Evolutionary conservation across 1,284 basidiomycete species (phyloP), one percentile per base, ranked within the genome.

Genomic region (Phlebopus sp.): DNA sequence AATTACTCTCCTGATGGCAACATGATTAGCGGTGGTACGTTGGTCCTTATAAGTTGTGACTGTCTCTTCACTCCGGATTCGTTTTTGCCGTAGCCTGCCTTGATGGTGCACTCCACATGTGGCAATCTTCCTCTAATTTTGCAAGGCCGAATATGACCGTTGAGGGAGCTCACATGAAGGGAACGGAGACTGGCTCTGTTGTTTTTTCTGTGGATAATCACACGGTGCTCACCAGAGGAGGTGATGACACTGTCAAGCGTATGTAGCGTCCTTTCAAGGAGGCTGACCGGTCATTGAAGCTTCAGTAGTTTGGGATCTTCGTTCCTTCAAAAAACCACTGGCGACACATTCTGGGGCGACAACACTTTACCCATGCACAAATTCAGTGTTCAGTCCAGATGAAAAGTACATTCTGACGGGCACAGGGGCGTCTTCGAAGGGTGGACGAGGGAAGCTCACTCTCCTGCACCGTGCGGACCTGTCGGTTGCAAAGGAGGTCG

Each of bases 211-310:
- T 89, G 35, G 94, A 98, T 63, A 87, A 88, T 1, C 74, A 77
- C 44, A 90, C 84, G 8, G 70, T 98, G 17, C 76, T 92, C 38
- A 93, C 91, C 2, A 77, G 97, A 55, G 93, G 94, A 18, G 90
- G 89, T 2, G 97, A 99, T 70, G 86, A 92, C 59, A 95, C 92
- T 0, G 86, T 98, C 43, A 99, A 98, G 70, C 68, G 94, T 96
- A 68, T 58, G 91, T 81, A 19, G 18, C 21, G 17, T 29, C 45
- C n/a, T 21, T 9, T 23, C 4, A 23, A 40, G 10, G 14, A 29
- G 36, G 23, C 7, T 29, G 42, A 18, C 17, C n/a, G 13, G 30
- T 29, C 34, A 15, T 41, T 32, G 53, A 27, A 59, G 37, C 31
- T 34, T 46, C 41, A 17, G 47, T 59, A 97, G 92, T 98, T 36